Conservation (phyloP, 116 monocot species). For the Cymodocea nodosa region DNA sequence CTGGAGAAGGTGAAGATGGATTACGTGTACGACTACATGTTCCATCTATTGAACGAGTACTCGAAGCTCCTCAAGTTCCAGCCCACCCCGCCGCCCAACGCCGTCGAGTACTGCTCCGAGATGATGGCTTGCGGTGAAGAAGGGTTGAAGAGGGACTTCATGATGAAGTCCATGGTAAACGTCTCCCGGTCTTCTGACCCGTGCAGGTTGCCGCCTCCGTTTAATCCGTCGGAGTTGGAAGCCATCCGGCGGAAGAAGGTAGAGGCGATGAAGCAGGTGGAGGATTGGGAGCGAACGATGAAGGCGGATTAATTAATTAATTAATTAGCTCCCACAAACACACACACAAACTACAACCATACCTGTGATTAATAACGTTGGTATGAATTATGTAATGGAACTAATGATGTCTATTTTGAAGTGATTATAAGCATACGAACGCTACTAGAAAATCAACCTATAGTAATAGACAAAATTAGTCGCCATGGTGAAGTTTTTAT, state of each 20-base stretch:
- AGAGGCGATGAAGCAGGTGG: not conserved
- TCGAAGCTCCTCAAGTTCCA: constrained; percentile 23
- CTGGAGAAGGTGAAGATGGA: constrained; percentile 13
- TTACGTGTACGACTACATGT: no score
- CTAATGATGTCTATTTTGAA: no score
- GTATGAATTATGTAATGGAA: no score
- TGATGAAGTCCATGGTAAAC: constrained; percentile 21
- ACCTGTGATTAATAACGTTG: no score
- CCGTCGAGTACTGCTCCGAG: constrained; percentile 11
- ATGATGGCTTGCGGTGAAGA: constrained; percentile 12
- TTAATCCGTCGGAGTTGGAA: constrained; percentile 1
- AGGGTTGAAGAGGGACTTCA: constrained; percentile 15
- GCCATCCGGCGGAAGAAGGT: not conserved
- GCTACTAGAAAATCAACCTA: no score
- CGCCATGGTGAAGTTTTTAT: no score
- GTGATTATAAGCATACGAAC: no score
- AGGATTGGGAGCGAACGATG: not conserved
- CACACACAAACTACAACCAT: no score
- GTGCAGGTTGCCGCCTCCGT: constrained; percentile 20
- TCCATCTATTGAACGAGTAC: constrained; percentile 22
- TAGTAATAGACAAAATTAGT: no score
- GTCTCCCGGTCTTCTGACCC: constrained; percentile 2
- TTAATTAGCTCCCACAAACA: no score
- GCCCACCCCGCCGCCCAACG: constrained; percentile 16
- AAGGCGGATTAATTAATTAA: no score